Evolutionary conservation across 306 rosid species (phyloP).

Genomic region (Trichosanthes cucumerina): DNA sequence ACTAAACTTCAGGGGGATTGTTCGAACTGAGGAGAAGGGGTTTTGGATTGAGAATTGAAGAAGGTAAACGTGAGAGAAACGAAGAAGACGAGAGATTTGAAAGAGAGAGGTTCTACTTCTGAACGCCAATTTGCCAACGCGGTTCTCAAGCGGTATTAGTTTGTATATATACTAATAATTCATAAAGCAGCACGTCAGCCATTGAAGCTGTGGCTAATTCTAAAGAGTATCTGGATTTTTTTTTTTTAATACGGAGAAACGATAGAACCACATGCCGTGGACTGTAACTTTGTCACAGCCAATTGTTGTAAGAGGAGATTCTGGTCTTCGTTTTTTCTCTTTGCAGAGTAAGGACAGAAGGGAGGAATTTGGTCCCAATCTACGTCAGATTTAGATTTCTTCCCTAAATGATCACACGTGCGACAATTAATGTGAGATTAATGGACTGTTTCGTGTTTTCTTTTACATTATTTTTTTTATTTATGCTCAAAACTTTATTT

Average conservation of each 20-base stretch:
- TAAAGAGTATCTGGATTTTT: not conserved
- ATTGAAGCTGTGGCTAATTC: conserved; percentile 2
- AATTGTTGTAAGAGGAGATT: not conserved
- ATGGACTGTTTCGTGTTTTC: not conserved
- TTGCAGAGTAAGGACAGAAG: not conserved
- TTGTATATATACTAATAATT: not conserved
- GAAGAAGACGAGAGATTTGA: not conserved
- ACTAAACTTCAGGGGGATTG: not conserved
- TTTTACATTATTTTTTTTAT: no score
- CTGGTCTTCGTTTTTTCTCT: not conserved
- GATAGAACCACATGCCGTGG: not conserved
- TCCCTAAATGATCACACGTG: not conserved
- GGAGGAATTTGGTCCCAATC: not conserved
- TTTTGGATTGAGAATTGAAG: not conserved
- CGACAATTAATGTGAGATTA: not conserved
- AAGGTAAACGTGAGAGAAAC: not conserved
- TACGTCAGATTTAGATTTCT: not conserved
- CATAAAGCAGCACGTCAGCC: not conserved
- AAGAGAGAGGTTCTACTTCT: not conserved
- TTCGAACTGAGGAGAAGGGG: not conserved
- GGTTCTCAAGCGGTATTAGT: not conserved
- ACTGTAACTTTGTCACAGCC: not conserved
- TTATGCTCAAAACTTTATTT: no score
- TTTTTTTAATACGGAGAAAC: not conserved
- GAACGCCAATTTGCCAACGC: not conserved